Conservation (phyloP, 805 yeast species). For the Hanseniaspora clermontiae region DNA sequence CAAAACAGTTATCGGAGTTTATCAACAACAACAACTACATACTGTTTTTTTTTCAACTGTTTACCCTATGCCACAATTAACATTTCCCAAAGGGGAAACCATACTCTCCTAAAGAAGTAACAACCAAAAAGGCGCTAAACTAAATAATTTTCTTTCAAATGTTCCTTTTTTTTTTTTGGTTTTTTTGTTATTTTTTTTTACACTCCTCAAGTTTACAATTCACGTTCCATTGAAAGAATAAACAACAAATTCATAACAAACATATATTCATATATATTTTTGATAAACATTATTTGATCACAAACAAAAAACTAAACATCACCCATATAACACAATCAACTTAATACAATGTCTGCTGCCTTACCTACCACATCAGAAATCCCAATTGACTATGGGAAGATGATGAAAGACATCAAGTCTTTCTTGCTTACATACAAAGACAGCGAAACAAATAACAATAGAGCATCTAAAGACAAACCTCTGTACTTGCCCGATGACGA, state of each 20-base stretch:
- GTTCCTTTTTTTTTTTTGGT: too few species aligned
- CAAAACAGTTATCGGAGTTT: too few species aligned
- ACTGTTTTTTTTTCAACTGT: too few species aligned
- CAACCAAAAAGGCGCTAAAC: background rate
- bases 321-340: background rate
- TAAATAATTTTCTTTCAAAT: too few species aligned
- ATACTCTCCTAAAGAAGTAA: too few species aligned
- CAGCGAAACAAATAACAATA: slow-evolving; percentile 16
- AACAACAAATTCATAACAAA: too few species aligned
- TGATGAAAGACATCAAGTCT: slow-evolving; percentile 45
- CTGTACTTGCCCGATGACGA: slow-evolving; percentile 16
- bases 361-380: slow-evolving; percentile 51
- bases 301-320: background rate
- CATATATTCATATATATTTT: background rate
- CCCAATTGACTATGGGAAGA: slow-evolving; percentile 59
- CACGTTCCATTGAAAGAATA: background rate
- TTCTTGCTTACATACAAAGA: slow-evolving; percentile 58
- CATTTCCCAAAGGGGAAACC: background rate
- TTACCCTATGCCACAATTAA: background rate
- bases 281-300: background rate
- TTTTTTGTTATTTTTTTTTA: too few species aligned
- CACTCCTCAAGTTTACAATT: background rate
- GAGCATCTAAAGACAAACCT: slow-evolving; percentile 12
- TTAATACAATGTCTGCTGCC: slow-evolving; percentile 15
- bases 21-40: too few species aligned